Base-by-base conservation (phyloP, 2,329 filamentous ascomycete genomes). In the Tolypocladium tropicale region DNA sequence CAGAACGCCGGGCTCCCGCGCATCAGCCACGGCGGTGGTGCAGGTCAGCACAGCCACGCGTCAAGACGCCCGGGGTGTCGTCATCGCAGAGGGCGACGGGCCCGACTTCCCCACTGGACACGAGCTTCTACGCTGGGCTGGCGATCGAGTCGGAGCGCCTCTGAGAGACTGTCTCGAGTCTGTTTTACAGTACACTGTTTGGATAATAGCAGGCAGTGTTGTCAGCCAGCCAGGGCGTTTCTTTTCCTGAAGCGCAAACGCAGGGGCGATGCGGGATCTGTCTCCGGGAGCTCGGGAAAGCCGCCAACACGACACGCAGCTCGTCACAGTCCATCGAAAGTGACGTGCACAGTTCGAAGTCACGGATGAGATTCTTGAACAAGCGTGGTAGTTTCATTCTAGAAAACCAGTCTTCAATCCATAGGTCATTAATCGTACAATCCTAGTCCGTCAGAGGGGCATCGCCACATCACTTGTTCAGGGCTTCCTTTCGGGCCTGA, bases 401-500 rank as follows among this genome's bases (percentile, higher is more conserved):
- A 37, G 16, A 9, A 18, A 37, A 18, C n/a, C 36, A n/a, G 14
- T 25, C 21, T 11, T 21, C 25, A 10, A 5, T 2, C 25, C 46
- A 6, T 10, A 30, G 3, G 25, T 30, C 46, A n/a, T n/a, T 5
- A 49, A 30, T 49, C 46, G 11, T 49, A 32, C 25, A 49, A 9
- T 6, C 3, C 25, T n/a, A 7, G 21, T n/a, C 43, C 51, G 21
- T 37, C 10, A n/a, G 18, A 9, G 23, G 39, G 4, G 23, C 50
- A 1, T 12, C 33, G 51, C 23, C 51, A 28, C 23, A 4, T 58
- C 62, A 62, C 66, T 86, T 83, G 76, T 89, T 89, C 69, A 90
- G 64, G 64, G 81, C 82, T 67, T 83, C 74, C 58, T 83, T 84
- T 68, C 82, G 84, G 14, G 79, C 83, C 64, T 78, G 74, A 55